Base-by-base conservation (phyloP, 2,329 filamentous ascomycete species). In the Fusarium zealandicum region DNA sequence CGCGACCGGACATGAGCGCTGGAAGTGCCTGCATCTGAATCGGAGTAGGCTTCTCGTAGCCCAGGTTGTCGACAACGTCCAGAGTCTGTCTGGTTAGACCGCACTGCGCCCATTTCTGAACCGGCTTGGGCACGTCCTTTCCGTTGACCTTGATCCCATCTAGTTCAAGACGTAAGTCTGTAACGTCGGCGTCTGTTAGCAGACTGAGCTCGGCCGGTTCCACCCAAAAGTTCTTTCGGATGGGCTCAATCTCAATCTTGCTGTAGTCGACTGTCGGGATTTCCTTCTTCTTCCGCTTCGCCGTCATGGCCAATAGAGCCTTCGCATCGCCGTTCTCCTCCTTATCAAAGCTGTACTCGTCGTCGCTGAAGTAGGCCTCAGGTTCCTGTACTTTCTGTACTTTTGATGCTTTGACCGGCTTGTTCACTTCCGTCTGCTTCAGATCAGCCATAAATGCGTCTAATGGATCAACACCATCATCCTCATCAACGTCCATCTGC, bases 21-120 rank as follows among this genome's bases (percentile, higher is more conserved):
- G 95, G 95, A 54, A 98, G 87, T 3, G 95, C 95, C 74, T 99
- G 95, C 74, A 93, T 88, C 74, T 99, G 95, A 66, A 99, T 98
- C 1, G 93, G 85, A 1, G 95, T 98, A 1, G 95, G 93, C 69
- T 87, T 90, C 50, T 96, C 90, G 71, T 92, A 99, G 6, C 90
- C 90, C 31, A 97, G 78, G 46, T 83, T 84, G 32, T 88, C 85
- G 59, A 99, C 88, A 31, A 96, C 89, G 67, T 97, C 92, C 49
- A 97, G 78, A 6, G 92, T 93, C 67, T 93, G 90, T 25, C 91
- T 85, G 13, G 92, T 92, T 42, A 97, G 82, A 39, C 95, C 95
- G 71, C 93, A 96, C 69, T 98, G 93, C 1, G 93, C 93, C 91
- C 93, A 99, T 74, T 96, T 97, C 68, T 92, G 89, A 9, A 99